Percentiles rank a stretch among this genome's conserved stretches.
phyloP scores from a whole-genome alignment of 164 flowering plant genomes.

The Amborella trichopoda region DNA sequence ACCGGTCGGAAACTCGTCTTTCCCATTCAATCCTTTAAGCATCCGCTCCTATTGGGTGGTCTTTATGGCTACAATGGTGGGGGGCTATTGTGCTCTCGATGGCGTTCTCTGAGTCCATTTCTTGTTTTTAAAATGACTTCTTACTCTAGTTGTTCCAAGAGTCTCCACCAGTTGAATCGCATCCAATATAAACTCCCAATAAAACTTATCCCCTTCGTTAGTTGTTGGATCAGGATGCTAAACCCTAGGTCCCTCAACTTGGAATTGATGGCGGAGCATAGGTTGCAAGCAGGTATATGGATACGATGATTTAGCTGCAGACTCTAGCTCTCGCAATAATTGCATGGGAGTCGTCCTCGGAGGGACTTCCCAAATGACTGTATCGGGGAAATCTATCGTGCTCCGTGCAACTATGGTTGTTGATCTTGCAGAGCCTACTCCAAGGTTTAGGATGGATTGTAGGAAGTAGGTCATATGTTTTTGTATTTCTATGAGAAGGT shows the following conservation, averaged over 20 bases:
- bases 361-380: constrained; percentile 6
- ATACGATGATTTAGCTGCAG: not conserved
- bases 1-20: too few relatives aligned
- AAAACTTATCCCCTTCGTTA: not conserved
- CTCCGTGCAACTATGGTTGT: constrained; percentile 4
- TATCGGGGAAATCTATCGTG: constrained; percentile 6
- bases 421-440: not conserved
- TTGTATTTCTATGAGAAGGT: too few relatives aligned
- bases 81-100: too few relatives aligned
- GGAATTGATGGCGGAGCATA: not conserved
- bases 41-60: too few relatives aligned
- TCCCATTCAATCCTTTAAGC: too few relatives aligned
- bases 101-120: too few relatives aligned
- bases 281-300: not conserved
- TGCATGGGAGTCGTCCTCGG: constrained; percentile 5
- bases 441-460: not conserved
- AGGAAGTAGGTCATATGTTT: not conserved
- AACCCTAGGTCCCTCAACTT: not conserved
- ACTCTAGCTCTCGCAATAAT: not conserved
- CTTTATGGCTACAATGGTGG: too few relatives aligned
- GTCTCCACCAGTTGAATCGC: not conserved
- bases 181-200: not conserved
- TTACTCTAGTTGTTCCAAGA: not conserved
- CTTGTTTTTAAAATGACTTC: too few relatives aligned
- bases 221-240: not conserved